Percentiles rank a stretch among this genome's conserved stretches.
These are phyloP conservation scores for Litchi chinensis DNA, from an alignment of 345 rosid genomes.

Conservation along the genomic window DNA sequence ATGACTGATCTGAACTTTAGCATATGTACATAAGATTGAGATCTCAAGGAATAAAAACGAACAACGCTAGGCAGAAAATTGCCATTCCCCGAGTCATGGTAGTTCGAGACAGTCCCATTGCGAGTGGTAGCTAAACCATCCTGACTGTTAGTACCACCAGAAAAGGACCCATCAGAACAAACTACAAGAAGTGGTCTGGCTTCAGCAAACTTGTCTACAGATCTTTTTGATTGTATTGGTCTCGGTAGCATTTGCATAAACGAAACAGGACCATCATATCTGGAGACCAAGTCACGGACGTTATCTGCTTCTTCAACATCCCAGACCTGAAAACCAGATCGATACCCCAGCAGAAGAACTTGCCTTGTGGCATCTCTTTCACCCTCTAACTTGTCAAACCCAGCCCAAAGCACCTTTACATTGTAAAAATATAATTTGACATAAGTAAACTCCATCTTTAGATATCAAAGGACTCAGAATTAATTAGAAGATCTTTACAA, in stretches of 20 bases:
- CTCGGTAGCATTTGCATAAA: constrained; percentile 84
- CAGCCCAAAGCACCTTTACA: constrained; percentile 87
- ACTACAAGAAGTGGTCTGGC: constrained; percentile 77
- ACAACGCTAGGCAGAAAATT: constrained; percentile 52
- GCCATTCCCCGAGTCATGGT: constrained; percentile 47
- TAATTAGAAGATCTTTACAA: background rate
- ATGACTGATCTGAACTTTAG: constrained; percentile 75
- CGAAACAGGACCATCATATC: constrained; percentile 76
- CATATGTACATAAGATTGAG: constrained; percentile 73
- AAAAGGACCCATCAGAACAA: constrained; percentile 55
- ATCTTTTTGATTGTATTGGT: constrained; percentile 42
- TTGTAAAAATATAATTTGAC: constrained; percentile 14
- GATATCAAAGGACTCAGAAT: background rate
- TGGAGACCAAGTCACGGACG: constrained; percentile 72
- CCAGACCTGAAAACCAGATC: constrained; percentile 94
- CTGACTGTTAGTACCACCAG: constrained; percentile 43
- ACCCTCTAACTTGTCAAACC: constrained; percentile 85
- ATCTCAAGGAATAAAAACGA: constrained; percentile 74
- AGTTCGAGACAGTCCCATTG: constrained; percentile 39
- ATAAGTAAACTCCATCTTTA: constrained; percentile 5
- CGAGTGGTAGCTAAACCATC: constrained; percentile 41
- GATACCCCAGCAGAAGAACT: constrained; percentile 79
- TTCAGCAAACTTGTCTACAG: constrained; percentile 52
- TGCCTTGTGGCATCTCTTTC: constrained; percentile 49
- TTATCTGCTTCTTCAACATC: constrained; percentile 91